Evolutionary conservation across 768 basidiomycete genomes (phyloP).

Genomic region (Tricholoma hemisulphureum): DNA sequence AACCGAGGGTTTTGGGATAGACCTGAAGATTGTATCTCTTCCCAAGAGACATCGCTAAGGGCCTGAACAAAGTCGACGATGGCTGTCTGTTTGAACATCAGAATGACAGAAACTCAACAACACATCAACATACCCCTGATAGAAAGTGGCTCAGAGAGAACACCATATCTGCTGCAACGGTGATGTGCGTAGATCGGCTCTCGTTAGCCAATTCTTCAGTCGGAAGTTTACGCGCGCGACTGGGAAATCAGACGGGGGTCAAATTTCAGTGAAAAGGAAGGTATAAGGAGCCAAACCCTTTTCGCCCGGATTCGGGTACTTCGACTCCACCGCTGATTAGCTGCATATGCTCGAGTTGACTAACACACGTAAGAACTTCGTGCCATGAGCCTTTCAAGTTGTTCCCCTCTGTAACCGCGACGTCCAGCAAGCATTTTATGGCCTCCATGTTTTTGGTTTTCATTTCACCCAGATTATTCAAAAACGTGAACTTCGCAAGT

Average conservation of each 20-base stretch:
- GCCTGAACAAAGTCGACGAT: constrained; percentile 98
- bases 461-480: constrained; percentile 98
- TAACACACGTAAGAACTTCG: constrained; percentile 95
- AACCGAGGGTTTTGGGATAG: constrained; percentile 90
- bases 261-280: neutral
- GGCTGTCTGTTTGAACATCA: constrained; percentile 59
- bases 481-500: constrained; percentile 92
- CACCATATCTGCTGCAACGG: constrained; percentile 98
- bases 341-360: constrained; percentile 98
- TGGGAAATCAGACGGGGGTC: constrained; percentile 18
- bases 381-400: constrained; percentile 95
- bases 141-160: constrained; percentile 95
- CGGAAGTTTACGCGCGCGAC: constrained; percentile 60
- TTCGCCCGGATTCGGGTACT: constrained; percentile 71
- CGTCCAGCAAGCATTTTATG: constrained; percentile 90
- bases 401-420: constrained; percentile 96
- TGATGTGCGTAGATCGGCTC: constrained; percentile 96
- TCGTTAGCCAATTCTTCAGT: constrained; percentile 96
- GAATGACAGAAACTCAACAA: neutral
- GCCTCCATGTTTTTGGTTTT: constrained; percentile 99
- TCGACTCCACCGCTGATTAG: constrained; percentile 91
- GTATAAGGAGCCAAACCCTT: constrained; percentile 57
- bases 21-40: constrained; percentile 97
- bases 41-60: constrained; percentile 96
- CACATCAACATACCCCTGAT: constrained; percentile 72